Conservation (phyloP, 306 rosid genomes). For the Citrullus colocynthis region DNA sequence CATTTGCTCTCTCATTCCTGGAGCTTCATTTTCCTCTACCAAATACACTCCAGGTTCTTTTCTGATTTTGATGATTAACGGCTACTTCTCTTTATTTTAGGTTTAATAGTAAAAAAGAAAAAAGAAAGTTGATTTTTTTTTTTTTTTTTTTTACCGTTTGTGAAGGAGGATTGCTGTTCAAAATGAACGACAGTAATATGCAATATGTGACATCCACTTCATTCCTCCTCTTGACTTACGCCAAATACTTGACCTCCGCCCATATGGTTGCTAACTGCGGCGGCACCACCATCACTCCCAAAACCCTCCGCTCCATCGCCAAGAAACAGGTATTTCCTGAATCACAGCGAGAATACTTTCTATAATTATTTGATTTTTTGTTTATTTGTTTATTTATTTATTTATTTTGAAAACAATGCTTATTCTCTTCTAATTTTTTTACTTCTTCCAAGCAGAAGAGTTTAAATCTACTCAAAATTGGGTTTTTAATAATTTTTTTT, state of each 20-base stretch:
- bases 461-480: too few relatives aligned
- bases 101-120: background rate
- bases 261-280: slow-evolving; percentile 54
- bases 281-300: slow-evolving; percentile 45
- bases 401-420: too few relatives aligned
- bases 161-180: slow-evolving; percentile 81
- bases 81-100: slow-evolving; percentile 10
- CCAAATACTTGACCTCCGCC: slow-evolving; percentile 70
- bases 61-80: slow-evolving; percentile 22
- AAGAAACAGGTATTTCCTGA: slow-evolving; percentile 48
- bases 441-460: too few relatives aligned
- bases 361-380: too few relatives aligned
- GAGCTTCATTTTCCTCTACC: slow-evolving; percentile 50
- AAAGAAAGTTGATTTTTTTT: background rate
- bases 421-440: too few relatives aligned
- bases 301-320: slow-evolving; percentile 54
- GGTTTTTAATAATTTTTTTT: too few relatives aligned
- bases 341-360: too few relatives aligned
- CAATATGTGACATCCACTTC: slow-evolving; percentile 93
- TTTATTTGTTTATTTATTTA: too few relatives aligned
- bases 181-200: slow-evolving; percentile 79
- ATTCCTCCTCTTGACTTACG: slow-evolving; percentile 62
- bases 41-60: slow-evolving; percentile 61
- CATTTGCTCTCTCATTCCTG: slow-evolving; percentile 77
- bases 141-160: background rate